phyloP scores from a whole-genome alignment of 2,329 filamentous ascomycete genomes.

The Hysterium pulicare region DNA sequence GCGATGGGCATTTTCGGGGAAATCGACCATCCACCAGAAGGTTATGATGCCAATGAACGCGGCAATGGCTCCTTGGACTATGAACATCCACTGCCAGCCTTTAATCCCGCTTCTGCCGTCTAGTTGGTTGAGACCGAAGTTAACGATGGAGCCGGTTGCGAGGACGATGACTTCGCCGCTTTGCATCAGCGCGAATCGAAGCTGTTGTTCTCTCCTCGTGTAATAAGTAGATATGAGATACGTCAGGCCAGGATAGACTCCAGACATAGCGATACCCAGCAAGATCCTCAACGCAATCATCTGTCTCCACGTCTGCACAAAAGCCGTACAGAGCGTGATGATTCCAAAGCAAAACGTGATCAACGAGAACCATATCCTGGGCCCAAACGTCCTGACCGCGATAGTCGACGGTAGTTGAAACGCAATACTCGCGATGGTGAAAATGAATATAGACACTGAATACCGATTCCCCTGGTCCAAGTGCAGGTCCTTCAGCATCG shows the following conservation, averaged over 20 bases:
- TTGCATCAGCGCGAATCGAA: constrained; percentile 63
- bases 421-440: constrained; percentile 64
- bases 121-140: constrained; percentile 65
- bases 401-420: constrained; percentile 69
- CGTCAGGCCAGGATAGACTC: constrained; percentile 40
- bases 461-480: constrained; percentile 62
- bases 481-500: constrained; percentile 61
- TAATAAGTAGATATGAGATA: constrained; percentile 64
- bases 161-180: constrained; percentile 63
- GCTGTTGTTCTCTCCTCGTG: constrained; percentile 61
- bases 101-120: constrained; percentile 54
- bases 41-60: constrained; percentile 56
- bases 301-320: constrained; percentile 63
- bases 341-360: constrained; percentile 61
- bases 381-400: constrained; percentile 62
- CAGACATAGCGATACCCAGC: constrained; percentile 60
- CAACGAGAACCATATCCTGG: constrained; percentile 58
- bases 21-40: constrained; percentile 70
- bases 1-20: constrained; percentile 58
- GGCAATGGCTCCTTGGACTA: constrained; percentile 63
- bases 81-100: constrained; percentile 68
- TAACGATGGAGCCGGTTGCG: constrained; percentile 64
- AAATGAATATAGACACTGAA: constrained; percentile 69
- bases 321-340: constrained; percentile 66
- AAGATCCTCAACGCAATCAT: constrained; percentile 67